Evolutionary conservation across 192 early-diverging fungal species (phyloP), one percentile per base, ranked within the genome.

Genomic region (Mortierella hygrophila): DNA sequence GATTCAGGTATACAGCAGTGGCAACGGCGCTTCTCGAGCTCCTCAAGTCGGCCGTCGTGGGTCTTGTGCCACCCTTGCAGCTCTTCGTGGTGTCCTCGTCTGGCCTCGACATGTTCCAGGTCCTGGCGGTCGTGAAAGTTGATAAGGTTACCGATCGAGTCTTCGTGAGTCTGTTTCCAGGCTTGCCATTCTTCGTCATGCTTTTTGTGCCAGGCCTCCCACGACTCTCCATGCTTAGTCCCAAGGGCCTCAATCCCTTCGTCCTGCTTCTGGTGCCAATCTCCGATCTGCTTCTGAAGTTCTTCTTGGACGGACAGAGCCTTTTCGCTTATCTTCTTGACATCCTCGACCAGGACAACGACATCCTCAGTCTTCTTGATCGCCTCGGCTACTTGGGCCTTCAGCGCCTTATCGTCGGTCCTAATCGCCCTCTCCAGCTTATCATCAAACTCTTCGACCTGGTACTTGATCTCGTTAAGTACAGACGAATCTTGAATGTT

Each of bases 401-500:
- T 55, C 72, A 75, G 21, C 32, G 20, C 37, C 5, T 44, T 29
- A 26, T 60, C 65, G 16, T 60, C 32, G 15, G 3, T 26, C 3
- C 18, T 40, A 1, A 63, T 65, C n/a, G 11, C 0, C 5, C 54
- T 60, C 26, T 65, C 29, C 60, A 65, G 26, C 60, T 65, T 26
- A 16, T 54, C 26, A 11, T n/a, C 40, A 8, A 75, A 41, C 37
- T 21, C 46, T 0, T 52, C 68, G 11, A 76, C 7, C 16, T 74
- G 49, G 20, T n/a, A 26, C 44, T 69, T 73, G 46, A 74, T 47
- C 21, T 26, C n/a, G 13, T 42, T 20, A 10, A 83, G 23, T 18
- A 69, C 46, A 5, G 70, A 42, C 6, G 76, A 78, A 21, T 83
- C 81, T 23, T 83, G 44, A 40, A 65, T 68, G 26, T 71, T 73